Conservation (phyloP, 192 early-diverging fungal species). For the Linnemannia hyalina region DNA sequence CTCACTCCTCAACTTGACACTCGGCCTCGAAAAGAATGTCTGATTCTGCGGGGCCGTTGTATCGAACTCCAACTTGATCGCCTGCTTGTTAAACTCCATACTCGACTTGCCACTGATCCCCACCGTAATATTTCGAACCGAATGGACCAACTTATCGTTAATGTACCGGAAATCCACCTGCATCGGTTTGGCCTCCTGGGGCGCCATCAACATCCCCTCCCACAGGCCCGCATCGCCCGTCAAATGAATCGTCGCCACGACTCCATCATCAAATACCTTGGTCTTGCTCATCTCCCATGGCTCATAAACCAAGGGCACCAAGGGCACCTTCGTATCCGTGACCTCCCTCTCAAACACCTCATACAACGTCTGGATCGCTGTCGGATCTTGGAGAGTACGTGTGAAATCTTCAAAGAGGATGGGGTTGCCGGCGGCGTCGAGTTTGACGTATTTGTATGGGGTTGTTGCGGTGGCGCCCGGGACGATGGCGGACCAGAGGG, state of each 20-base stretch:
- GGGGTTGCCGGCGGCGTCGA: background rate
- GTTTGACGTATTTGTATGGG: constrained; percentile 21
- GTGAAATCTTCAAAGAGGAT: constrained; percentile 2
- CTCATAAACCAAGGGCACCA: constrained; percentile 17
- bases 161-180: constrained; percentile 22
- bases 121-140: constrained; percentile 11
- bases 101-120: constrained; percentile 25
- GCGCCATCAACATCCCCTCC: background rate
- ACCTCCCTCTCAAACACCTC: constrained; percentile 24
- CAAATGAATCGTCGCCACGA: constrained; percentile 23
- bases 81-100: constrained; percentile 45
- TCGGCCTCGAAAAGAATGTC: constrained; percentile 26
- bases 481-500: constrained; percentile 15
- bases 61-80: constrained; percentile 22
- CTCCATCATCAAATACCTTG: constrained; percentile 15
- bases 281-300: constrained; percentile 11
- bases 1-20: constrained; percentile 47
- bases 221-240: background rate
- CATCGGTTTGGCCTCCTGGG: background rate
- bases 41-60: background rate
- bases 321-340: background rate
- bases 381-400: background rate
- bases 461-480: background rate
- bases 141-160: constrained; percentile 11
- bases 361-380: background rate